Evolutionary conservation across 2,329 filamentous ascomycete species (phyloP).

Genomic region (Ceratocystiopsis minuta): DNA sequence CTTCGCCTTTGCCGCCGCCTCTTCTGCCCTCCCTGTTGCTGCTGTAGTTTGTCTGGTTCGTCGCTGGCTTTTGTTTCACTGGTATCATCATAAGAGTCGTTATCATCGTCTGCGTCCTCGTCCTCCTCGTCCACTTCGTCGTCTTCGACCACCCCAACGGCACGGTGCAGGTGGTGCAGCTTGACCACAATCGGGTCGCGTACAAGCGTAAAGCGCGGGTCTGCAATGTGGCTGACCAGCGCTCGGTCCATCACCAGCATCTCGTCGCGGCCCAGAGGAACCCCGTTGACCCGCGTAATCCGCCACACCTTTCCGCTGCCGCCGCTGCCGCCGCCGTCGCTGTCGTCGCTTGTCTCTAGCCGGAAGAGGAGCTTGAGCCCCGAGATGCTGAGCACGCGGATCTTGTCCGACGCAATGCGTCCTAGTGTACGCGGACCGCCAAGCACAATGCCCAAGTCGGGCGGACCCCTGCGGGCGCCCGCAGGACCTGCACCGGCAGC

Average conservation of each 20-base stretch:
- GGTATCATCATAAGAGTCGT: not conserved
- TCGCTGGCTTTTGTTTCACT: not conserved
- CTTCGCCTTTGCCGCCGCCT: not conserved
- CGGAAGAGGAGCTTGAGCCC: slow-evolving; percentile 48
- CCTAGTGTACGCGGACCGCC: slow-evolving; percentile 25
- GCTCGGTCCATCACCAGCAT: slow-evolving; percentile 64
- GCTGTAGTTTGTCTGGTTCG: not conserved
- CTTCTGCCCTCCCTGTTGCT: no score
- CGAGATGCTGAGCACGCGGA: slow-evolving; percentile 33
- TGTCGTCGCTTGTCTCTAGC: slow-evolving; percentile 32
- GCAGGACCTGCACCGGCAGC: slow-evolving; percentile 10
- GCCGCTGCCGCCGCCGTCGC: no score
- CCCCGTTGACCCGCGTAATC: slow-evolving; percentile 64
- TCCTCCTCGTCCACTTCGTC: slow-evolving; percentile 10
- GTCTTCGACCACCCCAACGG: slow-evolving; percentile 41
- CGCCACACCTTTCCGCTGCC: slow-evolving; percentile 34
- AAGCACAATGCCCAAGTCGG: slow-evolving; percentile 19
- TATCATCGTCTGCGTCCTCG: slow-evolving; percentile 7
- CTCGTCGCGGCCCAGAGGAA: slow-evolving; percentile 73
- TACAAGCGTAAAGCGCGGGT: slow-evolving; percentile 68
- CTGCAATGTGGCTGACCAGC: slow-evolving; percentile 56
- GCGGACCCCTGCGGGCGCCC: not conserved
- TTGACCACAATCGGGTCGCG: slow-evolving; percentile 38
- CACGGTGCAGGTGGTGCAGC: slow-evolving; percentile 31
- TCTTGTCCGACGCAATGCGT: slow-evolving; percentile 25